Evolutionary conservation across 2,329 filamentous ascomycete genomes (phyloP), one percentile per base, ranked within the genome.

Genomic region (Didymella lethalis): DNA sequence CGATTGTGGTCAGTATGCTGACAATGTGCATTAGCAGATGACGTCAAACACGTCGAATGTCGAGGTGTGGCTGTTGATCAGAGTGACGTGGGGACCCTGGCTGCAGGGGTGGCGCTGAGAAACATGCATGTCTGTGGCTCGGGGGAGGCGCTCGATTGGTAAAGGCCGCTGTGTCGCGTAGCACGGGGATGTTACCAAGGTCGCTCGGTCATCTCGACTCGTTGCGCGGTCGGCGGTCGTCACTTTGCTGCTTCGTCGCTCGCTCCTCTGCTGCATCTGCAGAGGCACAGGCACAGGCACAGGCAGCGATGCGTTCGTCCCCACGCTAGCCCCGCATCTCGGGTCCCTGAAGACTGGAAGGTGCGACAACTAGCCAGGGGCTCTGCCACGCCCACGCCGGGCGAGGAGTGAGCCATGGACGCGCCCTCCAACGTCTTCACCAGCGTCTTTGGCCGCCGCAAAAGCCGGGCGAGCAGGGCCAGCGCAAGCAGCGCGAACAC

Each of bases 131-230:
- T 40, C 36, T 20, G 18, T n/a, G 36, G 7, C 36, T 48, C 52
- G 53, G 53, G 53, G 61, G 34, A 45, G 29, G 40, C 45, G 51
- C 48, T 58, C 48, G 40, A 59, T 64, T 64, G 62, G 57, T 59
- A 53, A 46, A 48, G 50, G 36, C 7, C n/a, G n/a, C n/a, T 40
- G 36, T 40, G 36, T 40, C 36, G 36, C n/a, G 36, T 40, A 10
- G n/a, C 36, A 40, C 36, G n/a, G 12, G 31, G 14, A 4, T 34
- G 12, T 34, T 16, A 16, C 8, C 16, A 38, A 38, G 7, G 36
- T n/a, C 18, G 36, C 12, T 29, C 16, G 8, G 14, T 36, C 16
- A 4, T 36, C 28, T 38, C 31, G 23, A 2, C 2, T 23, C 23
- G 23, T 23, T 23, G 23, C 23, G 2, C 3, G 23, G 23, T 23